Percentiles rank a stretch among this genome's conserved stretches.
Evolutionary conservation across 768 basidiomycete species (phyloP).

Genomic region (Hygrophorus russula): DNA sequence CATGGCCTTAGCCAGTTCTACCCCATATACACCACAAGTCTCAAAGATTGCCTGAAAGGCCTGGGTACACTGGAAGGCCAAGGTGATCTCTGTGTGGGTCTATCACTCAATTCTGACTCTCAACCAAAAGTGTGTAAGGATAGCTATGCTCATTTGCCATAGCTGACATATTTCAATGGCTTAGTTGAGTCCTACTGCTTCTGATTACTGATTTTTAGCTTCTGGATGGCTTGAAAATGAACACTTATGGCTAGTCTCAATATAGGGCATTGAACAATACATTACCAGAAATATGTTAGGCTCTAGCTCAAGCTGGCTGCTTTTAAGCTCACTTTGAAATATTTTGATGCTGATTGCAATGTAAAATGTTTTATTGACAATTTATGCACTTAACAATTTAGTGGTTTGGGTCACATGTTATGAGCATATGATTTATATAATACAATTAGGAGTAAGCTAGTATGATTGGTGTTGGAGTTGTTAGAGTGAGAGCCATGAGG

Average conservation of each 20-base stretch:
- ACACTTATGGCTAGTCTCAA: not conserved
- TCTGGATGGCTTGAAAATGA: not conserved
- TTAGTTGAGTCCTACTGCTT: not conserved
- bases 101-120: conserved; percentile 16
- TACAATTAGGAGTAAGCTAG: too few species aligned
- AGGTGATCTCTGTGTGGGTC: conserved; percentile 33
- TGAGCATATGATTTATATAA: too few species aligned
- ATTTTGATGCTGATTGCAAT: not conserved
- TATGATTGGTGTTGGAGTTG: too few species aligned
- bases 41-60: conserved; percentile 33
- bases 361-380: conserved; percentile 4
- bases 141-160: not conserved
- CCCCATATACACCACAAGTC: conserved; percentile 25
- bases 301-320: not conserved
- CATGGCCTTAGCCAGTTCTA: conserved; percentile 27
- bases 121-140: not conserved
- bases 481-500: too few species aligned
- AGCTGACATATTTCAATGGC: too few species aligned
- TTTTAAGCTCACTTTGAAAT: not conserved
- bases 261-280: not conserved
- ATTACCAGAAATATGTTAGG: not conserved
- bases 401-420: too few species aligned
- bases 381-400: too few species aligned
- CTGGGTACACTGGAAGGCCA: conserved; percentile 33
- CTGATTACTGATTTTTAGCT: conserved; percentile 1